Base-by-base conservation (phyloP, 1,139 yeast species). In the Candida albicans region DNA sequence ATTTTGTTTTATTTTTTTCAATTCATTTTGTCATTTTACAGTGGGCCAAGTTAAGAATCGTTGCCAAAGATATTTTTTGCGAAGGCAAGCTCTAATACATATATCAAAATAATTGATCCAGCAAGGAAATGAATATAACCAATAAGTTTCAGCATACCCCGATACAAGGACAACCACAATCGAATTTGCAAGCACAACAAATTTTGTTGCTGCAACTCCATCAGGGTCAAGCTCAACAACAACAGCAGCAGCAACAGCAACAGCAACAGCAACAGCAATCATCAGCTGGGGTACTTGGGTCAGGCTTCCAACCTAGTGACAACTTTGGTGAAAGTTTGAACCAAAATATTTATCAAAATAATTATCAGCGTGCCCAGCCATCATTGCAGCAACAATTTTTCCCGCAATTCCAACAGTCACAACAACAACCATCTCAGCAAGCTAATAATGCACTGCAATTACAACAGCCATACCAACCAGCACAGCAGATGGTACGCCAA, bases 121-220 rank as follows among this genome's bases (percentile, higher is more conserved):
- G 13, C 12, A 18, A 11, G 10, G 10, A 43, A 22, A 52, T 50
- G 56, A 52, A 50, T 44, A 41, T 52, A 38, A 48, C 47, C 40
- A 44, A 64, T 60, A 69, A 69, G 51, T 69, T 61, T 52, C 70
- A 60, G 49, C 64, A 58, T 45, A 56, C 54, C 35, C 70, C 59
- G 45, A 61, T 56, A 41, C 65, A 65, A 47, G 65, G 64, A 33
- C 70, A 62, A 43, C 52, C 54, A 43, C 77, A 71, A 49, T 73
- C 76, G 29, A 77, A 73, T 51, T 77, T 73, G 52, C 53, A 43
- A 41, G 42, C 43, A 13, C 52, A 50, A 39, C 52, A 46, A 38
- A 63, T 71, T 32, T 64, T 73, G 49, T 64, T 72, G 45, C 78
- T 70, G 52, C 77, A 71, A 51, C 65, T 71, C 47, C 78, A 71